These are phyloP conservation scores for Polyplosphaeria fusca DNA, from an alignment of 495 filamentous ascomycete genomes.

Conservation along the genomic window DNA sequence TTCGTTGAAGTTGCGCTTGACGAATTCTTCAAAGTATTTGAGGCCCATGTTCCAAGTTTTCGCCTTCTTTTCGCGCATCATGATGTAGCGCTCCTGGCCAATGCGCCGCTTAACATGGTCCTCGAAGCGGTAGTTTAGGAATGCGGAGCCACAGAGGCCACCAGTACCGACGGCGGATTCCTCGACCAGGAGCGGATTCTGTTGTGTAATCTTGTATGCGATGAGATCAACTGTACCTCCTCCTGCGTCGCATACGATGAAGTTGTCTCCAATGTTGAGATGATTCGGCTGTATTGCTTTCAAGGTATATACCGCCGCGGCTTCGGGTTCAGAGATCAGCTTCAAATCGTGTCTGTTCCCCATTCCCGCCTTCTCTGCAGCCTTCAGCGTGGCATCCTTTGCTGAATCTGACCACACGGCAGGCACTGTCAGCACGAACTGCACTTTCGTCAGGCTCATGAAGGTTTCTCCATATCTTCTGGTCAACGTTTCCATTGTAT, in stretches of 20 bases:
- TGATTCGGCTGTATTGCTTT: slow-evolving; percentile 43
- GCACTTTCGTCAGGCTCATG: slow-evolving; percentile 42
- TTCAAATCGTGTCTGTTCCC: slow-evolving; percentile 45
- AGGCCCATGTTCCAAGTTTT: slow-evolving; percentile 70
- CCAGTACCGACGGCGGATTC: slow-evolving; percentile 48
- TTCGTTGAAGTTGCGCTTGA: slow-evolving; percentile 64
- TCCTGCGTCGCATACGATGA: slow-evolving; percentile 45
- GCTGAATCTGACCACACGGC: slow-evolving; percentile 52
- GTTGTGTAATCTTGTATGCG: slow-evolving; percentile 45
- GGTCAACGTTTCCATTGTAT: slow-evolving; percentile 70
- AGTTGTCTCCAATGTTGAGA: slow-evolving; percentile 41
- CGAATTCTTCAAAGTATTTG: slow-evolving; percentile 68
- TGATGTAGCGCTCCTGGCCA: slow-evolving; percentile 41
- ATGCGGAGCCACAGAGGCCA: slow-evolving; percentile 50
- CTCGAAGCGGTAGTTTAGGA: slow-evolving; percentile 47
- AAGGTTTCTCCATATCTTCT: slow-evolving; percentile 49
- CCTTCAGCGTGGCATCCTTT: slow-evolving; percentile 46
- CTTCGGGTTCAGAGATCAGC: slow-evolving; percentile 62
- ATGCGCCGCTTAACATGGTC: slow-evolving; percentile 45
- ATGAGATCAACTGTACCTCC: slow-evolving; percentile 46
- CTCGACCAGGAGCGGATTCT: slow-evolving; percentile 29
- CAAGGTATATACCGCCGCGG: slow-evolving; percentile 55
- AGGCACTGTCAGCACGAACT: slow-evolving; percentile 63
- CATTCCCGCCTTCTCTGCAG: slow-evolving; percentile 51
- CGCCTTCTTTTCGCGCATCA: slow-evolving; percentile 46